Base-by-base conservation (phyloP, 345 rosid species). In the Citrus reticulata region DNA sequence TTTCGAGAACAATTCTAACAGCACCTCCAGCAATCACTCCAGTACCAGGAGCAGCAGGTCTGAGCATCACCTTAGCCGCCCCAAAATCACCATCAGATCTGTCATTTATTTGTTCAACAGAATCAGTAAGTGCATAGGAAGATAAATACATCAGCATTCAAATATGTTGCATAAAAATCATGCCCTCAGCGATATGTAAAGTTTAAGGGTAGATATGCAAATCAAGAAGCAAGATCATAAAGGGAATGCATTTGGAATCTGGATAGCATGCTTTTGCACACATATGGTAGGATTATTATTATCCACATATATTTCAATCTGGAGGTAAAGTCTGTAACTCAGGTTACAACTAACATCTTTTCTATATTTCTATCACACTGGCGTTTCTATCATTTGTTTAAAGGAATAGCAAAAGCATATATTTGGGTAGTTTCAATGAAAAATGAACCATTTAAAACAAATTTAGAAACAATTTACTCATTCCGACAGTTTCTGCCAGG, bases 21-120 rank as follows among this genome's bases (percentile, higher is more conserved):
- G 97, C 90, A 76, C 97, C 98, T 82, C 98, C 98, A 1, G 99
- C 98, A 83, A 89, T 90, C 81, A 95, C 97, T 77, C 99, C 99
- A 0, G 97, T 90, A 78, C 99, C 99, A 25, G 97, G 97, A 40
- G 93, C 86, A 64, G 98, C 93, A 20, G 98, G 98, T 87, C 98
- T 90, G 65, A 93, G 95, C 98, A 93, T 95, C 90, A 95, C 98
- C 84, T 81, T 88, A 0, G 97, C 98, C 63, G 97, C 99, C 79
- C 97, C 99, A 68, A 78, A 91, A 68, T 91, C 91, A 14, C 96
- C 98, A 2, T 92, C 96, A 29, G 98, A 79, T 80, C 96, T 95
- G 87, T 79, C 79, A 85, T 30, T 58, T 57, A 70, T 59, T 79
- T 42, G 34, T 65, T 29, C 40, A 57, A 65, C 29, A 29, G 25